Evolutionary conservation across 2,329 filamentous ascomycete genomes (phyloP).

Genomic region (Xylaria sp.): DNA sequence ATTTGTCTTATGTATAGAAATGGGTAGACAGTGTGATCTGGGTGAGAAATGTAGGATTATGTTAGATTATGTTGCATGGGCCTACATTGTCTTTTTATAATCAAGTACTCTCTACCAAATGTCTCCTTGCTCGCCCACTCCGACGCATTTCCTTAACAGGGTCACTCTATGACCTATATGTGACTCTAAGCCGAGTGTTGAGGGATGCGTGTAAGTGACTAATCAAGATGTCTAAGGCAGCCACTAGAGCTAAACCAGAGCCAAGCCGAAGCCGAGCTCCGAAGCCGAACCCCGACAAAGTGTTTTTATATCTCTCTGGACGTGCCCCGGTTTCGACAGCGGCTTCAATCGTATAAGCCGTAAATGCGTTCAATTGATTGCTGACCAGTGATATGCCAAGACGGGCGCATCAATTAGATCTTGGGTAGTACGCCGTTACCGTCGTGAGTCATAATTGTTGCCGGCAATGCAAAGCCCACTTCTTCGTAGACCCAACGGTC

Average conservation of each 20-base stretch:
- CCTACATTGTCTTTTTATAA: conserved; percentile 16
- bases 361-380: background rate
- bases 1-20: background rate
- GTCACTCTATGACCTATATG: conserved; percentile 10
- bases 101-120: background rate
- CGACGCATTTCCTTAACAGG: background rate
- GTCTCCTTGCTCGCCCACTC: background rate
- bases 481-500: conserved; percentile 48
- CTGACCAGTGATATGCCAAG: background rate
- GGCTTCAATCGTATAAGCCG: conserved; percentile 2
- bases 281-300: conserved; percentile 29
- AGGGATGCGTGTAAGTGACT: background rate
- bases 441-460: conserved; percentile 32
- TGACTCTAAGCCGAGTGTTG: conserved; percentile 17
- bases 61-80: background rate
- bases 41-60: background rate
- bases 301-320: conserved; percentile 6
- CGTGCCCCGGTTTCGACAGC: conserved; percentile 1
- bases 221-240: background rate
- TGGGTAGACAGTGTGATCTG: background rate
- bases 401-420: background rate
- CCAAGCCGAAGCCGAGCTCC: conserved; percentile 49
- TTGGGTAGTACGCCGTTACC: conserved; percentile 5
- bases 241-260: conserved; percentile 20
- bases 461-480: conserved; percentile 36